phyloP scores from a whole-genome alignment of 805 yeast species.

The Teunomyces tritomae region DNA sequence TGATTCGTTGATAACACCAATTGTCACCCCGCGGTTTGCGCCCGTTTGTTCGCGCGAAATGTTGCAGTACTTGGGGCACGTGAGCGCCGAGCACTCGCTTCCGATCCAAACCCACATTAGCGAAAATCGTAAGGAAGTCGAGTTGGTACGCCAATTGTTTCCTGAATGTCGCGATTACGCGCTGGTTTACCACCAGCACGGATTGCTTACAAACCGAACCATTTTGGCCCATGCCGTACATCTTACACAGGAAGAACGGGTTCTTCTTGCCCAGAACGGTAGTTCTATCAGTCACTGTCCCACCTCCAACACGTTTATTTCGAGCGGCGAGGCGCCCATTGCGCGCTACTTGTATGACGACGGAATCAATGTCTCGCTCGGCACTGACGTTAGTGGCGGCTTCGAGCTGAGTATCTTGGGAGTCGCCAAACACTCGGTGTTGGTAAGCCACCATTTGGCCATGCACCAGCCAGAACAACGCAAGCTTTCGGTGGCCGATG shows the following conservation, averaged over 20 bases:
- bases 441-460: slow-evolving; percentile 41
- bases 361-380: slow-evolving; percentile 70
- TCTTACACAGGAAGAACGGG: slow-evolving; percentile 60
- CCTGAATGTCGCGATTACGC: slow-evolving; percentile 72
- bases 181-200: slow-evolving; percentile 67
- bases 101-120: slow-evolving; percentile 91
- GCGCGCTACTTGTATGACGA: slow-evolving; percentile 58
- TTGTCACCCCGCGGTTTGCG: slow-evolving; percentile 91
- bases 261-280: slow-evolving; percentile 49
- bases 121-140: slow-evolving; percentile 74
- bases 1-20: slow-evolving; percentile 59
- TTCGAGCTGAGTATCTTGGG: slow-evolving; percentile 39
- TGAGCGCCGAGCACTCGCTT: slow-evolving; percentile 47
- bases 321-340: slow-evolving; percentile 88
- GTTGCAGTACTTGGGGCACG: slow-evolving; percentile 59
- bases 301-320: slow-evolving; percentile 79
- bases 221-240: slow-evolving; percentile 90
- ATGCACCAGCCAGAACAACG: slow-evolving; percentile 26
- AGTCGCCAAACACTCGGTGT: slow-evolving; percentile 30
- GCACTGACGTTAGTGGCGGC: slow-evolving; percentile 45
- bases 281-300: slow-evolving; percentile 93
- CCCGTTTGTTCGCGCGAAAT: slow-evolving; percentile 74
- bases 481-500: slow-evolving; percentile 63
- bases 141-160: slow-evolving; percentile 67
- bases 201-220: slow-evolving; percentile 61